A percentile compares a stretch with the other conserved stretches of the same genome.
Evolutionary conservation across 441 rosid species (phyloP).

Genomic region (Capsella rubella): DNA sequence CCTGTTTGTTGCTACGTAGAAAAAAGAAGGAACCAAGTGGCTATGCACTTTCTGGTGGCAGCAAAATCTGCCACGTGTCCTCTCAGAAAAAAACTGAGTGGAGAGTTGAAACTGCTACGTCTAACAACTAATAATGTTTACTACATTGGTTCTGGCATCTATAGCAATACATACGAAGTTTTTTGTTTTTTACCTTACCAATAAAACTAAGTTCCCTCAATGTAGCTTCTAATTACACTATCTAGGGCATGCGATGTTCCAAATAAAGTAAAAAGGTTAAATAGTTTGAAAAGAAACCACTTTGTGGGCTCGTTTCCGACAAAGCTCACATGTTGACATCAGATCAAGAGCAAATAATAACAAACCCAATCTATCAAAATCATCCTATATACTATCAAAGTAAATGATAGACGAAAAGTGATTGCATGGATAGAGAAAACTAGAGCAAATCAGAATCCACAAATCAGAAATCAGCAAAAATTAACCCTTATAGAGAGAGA

Average conservation of each 20-base stretch:
- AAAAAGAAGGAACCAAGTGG: constrained; percentile 49
- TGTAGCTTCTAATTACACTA: constrained; percentile 11
- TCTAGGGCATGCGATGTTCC: constrained; percentile 20
- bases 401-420: constrained; percentile 33
- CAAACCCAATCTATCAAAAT: constrained; percentile 41
- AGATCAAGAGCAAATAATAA: constrained; percentile 29
- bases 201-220: constrained; percentile 16
- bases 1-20: constrained; percentile 35
- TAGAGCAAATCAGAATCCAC: constrained; percentile 22
- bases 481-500: not conserved
- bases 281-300: constrained; percentile 36
- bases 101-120: constrained; percentile 31
- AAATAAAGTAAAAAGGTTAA: constrained; percentile 32
- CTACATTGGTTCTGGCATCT: constrained; percentile 28
- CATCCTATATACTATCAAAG: constrained; percentile 27
- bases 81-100: constrained; percentile 48
- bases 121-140: not conserved
- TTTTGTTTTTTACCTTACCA: not conserved
- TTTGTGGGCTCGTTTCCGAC: constrained; percentile 49
- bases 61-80: constrained; percentile 49
- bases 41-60: constrained; percentile 42
- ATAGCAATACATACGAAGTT: constrained; percentile 11
- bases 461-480: constrained; percentile 28
- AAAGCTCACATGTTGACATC: constrained; percentile 44
- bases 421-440: constrained; percentile 41